Evolutionary conservation across 257 asterid species (phyloP).

Genomic region (Solanum chilense): DNA sequence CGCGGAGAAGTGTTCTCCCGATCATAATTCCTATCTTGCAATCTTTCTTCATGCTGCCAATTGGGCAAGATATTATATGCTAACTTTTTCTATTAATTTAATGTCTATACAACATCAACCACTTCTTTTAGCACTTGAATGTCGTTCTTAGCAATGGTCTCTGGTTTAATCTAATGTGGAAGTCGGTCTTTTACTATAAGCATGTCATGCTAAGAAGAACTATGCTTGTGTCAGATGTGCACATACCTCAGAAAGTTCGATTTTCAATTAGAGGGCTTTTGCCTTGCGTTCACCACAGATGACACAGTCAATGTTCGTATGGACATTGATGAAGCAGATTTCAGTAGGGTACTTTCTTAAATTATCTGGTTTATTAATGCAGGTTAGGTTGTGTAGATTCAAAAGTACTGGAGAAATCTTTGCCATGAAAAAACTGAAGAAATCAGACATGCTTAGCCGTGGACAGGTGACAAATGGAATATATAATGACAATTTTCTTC

Average conservation of each 20-base stretch:
- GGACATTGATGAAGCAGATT: neutral
- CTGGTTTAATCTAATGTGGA: neutral
- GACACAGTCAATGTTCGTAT: neutral
- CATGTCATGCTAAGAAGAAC: neutral
- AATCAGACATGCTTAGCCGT: constrained; percentile 94
- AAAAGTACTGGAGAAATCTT: constrained; percentile 76
- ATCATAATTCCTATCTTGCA: neutral
- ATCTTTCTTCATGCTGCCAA: neutral
- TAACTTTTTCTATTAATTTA: neutral
- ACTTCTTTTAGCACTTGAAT: neutral
- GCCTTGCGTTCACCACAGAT: neutral
- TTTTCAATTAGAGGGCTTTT: neutral
- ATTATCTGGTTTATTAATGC: constrained; percentile 22
- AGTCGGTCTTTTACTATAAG: neutral
- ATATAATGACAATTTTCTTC: neutral
- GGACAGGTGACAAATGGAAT: constrained; percentile 64
- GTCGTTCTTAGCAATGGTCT: neutral
- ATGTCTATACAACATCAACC: neutral
- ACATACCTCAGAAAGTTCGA: neutral
- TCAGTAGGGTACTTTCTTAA: neutral
- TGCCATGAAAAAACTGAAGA: constrained; percentile 95
- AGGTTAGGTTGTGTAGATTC: constrained; percentile 90
- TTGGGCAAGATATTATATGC: neutral
- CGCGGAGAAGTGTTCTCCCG: neutral
- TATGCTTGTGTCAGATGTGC: neutral